These are phyloP conservation scores for Naganishia sp. DNA, from an alignment of 1,284 basidiomycete species.

Conservation along the genomic window DNA sequence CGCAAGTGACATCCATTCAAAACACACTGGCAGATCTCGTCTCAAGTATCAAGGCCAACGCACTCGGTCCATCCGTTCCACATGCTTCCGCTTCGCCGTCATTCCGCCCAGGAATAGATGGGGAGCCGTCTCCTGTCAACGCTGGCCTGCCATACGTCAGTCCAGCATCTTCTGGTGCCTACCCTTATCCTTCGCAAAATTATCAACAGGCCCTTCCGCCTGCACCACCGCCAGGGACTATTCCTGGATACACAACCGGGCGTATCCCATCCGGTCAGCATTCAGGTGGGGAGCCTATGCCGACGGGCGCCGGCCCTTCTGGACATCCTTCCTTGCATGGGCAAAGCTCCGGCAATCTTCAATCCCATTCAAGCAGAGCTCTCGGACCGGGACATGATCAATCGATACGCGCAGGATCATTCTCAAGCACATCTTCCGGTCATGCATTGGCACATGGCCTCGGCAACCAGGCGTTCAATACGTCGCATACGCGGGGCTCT, in stretches of 20 bases:
- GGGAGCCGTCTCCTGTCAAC: conserved; percentile 5
- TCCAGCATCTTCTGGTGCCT: conserved; percentile 18
- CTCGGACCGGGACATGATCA: not conserved
- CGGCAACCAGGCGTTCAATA: conserved; percentile 24
- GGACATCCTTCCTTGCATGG: not conserved
- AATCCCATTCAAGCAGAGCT: not conserved
- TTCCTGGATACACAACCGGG: conserved; percentile 15
- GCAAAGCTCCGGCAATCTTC: not conserved
- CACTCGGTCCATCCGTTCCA: not conserved
- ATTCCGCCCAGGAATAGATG: conserved; percentile 3
- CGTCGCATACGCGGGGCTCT: conserved; percentile 25
- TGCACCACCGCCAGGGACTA: conserved; percentile 1
- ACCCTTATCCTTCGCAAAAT: not conserved
- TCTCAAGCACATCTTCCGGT: conserved; percentile 21
- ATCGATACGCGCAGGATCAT: conserved; percentile 9
- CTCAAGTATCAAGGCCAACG: conserved; percentile 44
- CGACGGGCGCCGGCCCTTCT: not conserved
- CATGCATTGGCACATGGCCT: conserved; percentile 20
- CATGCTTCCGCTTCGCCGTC: conserved; percentile 11
- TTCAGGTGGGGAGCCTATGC: not conserved
- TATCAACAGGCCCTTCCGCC: not conserved
- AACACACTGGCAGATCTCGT: conserved; percentile 75
- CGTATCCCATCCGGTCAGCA: not conserved
- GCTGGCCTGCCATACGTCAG: conserved; percentile 9
- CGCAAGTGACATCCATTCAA: conserved; percentile 75